Base-by-base conservation (phyloP, 2,329 filamentous ascomycete species). In the Neofusicoccum kwambonambiense region DNA sequence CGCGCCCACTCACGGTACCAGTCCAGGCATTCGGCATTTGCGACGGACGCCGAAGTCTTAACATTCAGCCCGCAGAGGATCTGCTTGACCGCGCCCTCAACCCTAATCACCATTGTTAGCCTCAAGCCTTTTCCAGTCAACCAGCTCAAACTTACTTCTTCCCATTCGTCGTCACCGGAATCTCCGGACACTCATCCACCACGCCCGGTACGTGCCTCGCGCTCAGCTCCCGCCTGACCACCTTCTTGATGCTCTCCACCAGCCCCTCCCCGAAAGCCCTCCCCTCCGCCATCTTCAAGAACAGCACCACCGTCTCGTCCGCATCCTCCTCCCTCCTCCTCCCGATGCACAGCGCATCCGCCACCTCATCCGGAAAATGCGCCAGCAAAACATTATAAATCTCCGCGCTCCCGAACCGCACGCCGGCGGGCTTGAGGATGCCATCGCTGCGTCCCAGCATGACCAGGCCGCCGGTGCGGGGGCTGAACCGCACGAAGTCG, bases 51-150 rank as follows among this genome's bases (percentile, higher is more conserved):
- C 56, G 92, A 93, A 0, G 92, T 95, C 81, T 93, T 93, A 69
- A 97, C 88, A 61, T 91, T 87, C 77, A 93, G 81, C 0, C 93
- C 94, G 34, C 92, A 96, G 1, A 99, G 80, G 50, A 98, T 97
- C 78, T 97, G 93, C 82, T 98, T 98, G 5, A 98, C 94, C 0
- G 92, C 92, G 54, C 96, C 93, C 77, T 99, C 94, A 66, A 99
- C 92, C 79, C 89, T 91, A 44, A 15, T 3, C 3, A 17, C 11
- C 15, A 51, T 4, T 41, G 22, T 42, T 9, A 35, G 5, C 5
- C 22, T 12, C 3, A 22, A 6, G 3, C 5, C 8, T 9, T 4
- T 11, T 1, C 9, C 31, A 19, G 12, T 0, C 17, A 56, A 19
- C 34, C 15, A 5, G 9, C 13, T n/a, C 54, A 51, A 27, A 84